phyloP scores from a whole-genome alignment of 257 asterid genomes.

The Nicotiana obtusifolia region DNA sequence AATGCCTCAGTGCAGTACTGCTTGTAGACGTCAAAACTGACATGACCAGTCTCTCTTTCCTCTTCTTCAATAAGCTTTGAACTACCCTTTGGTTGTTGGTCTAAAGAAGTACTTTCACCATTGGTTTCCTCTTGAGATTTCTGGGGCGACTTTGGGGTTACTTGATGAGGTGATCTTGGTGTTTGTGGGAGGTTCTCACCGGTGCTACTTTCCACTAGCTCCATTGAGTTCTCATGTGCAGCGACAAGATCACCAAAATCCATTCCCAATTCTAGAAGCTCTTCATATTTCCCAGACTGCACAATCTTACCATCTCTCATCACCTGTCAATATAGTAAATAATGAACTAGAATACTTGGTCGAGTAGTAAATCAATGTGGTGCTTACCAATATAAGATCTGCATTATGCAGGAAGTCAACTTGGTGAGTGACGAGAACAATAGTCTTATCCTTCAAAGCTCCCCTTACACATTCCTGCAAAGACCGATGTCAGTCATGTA shows the following conservation, averaged over 20 bases:
- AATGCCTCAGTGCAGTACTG: constrained; percentile 53
- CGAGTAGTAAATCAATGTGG: neutral
- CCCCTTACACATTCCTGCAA: constrained; percentile 68
- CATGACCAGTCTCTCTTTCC: constrained; percentile 62
- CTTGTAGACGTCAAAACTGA: constrained; percentile 42
- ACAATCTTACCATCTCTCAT: constrained; percentile 61
- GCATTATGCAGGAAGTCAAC: constrained; percentile 69
- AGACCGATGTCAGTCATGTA: neutral
- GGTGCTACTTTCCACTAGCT: constrained; percentile 40
- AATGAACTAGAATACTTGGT: neutral
- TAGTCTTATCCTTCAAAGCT: constrained; percentile 48
- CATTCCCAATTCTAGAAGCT: constrained; percentile 34
- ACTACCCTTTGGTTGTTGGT: constrained; percentile 21
- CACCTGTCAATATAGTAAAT: constrained; percentile 32
- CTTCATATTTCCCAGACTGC: constrained; percentile 59
- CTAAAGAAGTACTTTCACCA: constrained; percentile 15
- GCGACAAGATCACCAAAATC: constrained; percentile 62
- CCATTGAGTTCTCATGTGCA: constrained; percentile 67
- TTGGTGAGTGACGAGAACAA: constrained; percentile 71
- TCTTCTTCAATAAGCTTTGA: constrained; percentile 67
- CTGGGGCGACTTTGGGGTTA: constrained; percentile 25
- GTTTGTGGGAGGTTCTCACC: constrained; percentile 8
- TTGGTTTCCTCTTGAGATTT: constrained; percentile 18
- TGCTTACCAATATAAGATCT: constrained; percentile 53
- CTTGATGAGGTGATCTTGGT: constrained; percentile 20